A percentile compares a stretch with the other conserved stretches of the same genome.
These are phyloP conservation scores for Malassezia arunalokei DNA, from an alignment of 1,284 basidiomycete species.

Conservation along the genomic window DNA sequence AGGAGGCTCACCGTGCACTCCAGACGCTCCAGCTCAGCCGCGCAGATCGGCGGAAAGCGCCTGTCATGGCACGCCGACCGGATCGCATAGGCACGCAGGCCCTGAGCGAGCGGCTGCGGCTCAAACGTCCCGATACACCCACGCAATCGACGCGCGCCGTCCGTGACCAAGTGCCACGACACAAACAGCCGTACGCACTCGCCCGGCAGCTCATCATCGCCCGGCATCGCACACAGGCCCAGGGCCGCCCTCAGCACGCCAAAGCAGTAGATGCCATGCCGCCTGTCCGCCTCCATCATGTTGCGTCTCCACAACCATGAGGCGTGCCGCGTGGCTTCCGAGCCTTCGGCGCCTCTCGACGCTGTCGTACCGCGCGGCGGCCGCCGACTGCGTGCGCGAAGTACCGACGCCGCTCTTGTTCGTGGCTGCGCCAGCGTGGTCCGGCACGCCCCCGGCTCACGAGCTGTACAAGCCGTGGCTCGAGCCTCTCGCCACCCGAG, in stretches of 20 bases:
- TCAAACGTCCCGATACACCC: conserved; percentile 95
- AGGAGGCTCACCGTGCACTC: conserved; percentile 85
- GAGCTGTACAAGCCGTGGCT: conserved; percentile 15
- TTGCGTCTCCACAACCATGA: neutral
- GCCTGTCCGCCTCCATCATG: conserved; percentile 16
- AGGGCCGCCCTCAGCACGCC: conserved; percentile 43
- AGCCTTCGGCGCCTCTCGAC: conserved; percentile 9
- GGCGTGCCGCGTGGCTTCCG: neutral
- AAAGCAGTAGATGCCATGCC: conserved; percentile 51
- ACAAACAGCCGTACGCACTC: conserved; percentile 70
- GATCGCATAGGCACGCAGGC: conserved; percentile 76
- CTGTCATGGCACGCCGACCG: conserved; percentile 51
- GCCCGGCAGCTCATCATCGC: conserved; percentile 38
- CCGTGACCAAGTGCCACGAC: conserved; percentile 65
- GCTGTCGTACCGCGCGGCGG: conserved; percentile 5
- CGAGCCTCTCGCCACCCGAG: conserved; percentile 17
- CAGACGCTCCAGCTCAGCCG: conserved; percentile 62
- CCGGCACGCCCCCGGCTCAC: conserved; percentile 13
- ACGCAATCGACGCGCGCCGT: conserved; percentile 54
- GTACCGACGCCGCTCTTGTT: conserved; percentile 39
- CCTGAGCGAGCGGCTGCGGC: conserved; percentile 61
- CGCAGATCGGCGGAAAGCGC: conserved; percentile 57
- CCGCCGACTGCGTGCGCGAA: conserved; percentile 16
- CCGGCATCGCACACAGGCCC: neutral
- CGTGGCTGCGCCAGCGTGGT: conserved; percentile 30